A percentile compares a stretch with the other conserved stretches of the same genome.
phyloP scores from a whole-genome alignment of 768 basidiomycete genomes.

The Gyrodon lividus region DNA sequence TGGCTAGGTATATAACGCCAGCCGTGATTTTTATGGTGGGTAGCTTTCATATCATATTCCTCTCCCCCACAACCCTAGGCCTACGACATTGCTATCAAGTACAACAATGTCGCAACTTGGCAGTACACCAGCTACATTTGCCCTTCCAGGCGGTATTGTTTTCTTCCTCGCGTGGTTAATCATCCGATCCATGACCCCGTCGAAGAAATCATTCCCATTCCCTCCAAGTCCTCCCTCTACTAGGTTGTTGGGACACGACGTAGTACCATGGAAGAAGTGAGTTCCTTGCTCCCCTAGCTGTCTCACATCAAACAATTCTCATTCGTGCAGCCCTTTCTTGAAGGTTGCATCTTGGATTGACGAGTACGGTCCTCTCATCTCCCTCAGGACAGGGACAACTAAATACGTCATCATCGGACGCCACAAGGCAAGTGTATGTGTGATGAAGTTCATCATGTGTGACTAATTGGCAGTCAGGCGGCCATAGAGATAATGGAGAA shows the following conservation, averaged over 20 bases:
- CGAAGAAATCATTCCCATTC: neutral
- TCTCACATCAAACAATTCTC: neutral
- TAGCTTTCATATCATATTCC: neutral
- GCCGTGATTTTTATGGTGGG: neutral
- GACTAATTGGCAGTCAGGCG: slow-evolving; percentile 34
- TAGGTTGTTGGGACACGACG: neutral
- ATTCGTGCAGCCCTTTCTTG: slow-evolving; percentile 6
- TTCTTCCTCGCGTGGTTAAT: neutral
- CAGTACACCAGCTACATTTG: neutral
- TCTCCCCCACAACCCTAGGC: neutral
- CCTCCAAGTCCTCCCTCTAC: neutral
- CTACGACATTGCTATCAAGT: neutral
- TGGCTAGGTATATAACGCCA: neutral
- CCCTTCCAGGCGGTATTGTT: neutral
- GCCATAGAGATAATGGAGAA: slow-evolving; percentile 62
- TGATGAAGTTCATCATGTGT: neutral
- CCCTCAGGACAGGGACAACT: slow-evolving; percentile 43
- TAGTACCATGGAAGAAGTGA: neutral
- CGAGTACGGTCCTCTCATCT: slow-evolving; percentile 55
- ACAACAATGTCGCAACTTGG: neutral
- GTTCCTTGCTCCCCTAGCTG: neutral
- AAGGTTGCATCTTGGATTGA: slow-evolving; percentile 52
- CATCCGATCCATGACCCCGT: neutral
- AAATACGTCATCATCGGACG: slow-evolving; percentile 21
- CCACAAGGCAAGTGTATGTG: slow-evolving; percentile 9